Base-by-base conservation (phyloP, 768 basidiomycete species). In the Calocybe gangraenosa region DNA sequence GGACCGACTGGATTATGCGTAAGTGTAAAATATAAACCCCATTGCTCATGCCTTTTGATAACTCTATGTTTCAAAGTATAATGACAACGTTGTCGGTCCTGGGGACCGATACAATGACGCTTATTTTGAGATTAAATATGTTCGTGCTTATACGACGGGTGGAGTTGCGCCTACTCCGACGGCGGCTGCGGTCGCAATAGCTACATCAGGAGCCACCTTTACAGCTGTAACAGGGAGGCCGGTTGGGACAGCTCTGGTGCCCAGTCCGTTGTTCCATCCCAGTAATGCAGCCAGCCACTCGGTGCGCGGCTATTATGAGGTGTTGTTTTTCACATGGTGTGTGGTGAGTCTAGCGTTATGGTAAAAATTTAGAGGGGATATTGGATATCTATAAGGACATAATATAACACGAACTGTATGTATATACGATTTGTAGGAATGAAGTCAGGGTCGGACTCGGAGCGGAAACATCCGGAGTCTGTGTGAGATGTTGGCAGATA, bases 51-150 rank as follows among this genome's bases (percentile, higher is more conserved):
- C n/a, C n/a, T n/a, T n/a, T n/a, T n/a, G n/a, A n/a, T n/a, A n/a
- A n/a, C 25, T 11, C 11, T 11, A 28, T 11, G 25, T 28, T 28
- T 3, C 25, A 3, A 40, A 76, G 66, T 78, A 77, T 54, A 67
- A 68, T 20, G 75, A 76, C 55, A 76, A 74, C 49, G 75, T 79
- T 13, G 64, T 74, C 36, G 72, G 73, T 21, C 56, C 70, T 3
- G 71, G 70, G 7, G 59, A 54, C 32, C 63, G 64, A 43, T 75
- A 67, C 53, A 60, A 69, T 53, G 54, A 67, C 23, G 74, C 75
- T 2, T 83, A 77, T 62, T 89, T 86, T 53, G 83, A 87, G 60
- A 69, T 88, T 55, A 69, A 71, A 42, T 81, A 81, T 50, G 63
- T 89, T 22, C 79, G 81, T 14, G 61, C 64, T 6, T 66, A 64